Conservation (phyloP, 352 stramenopile genomes). For the Saprolegnia diclina region DNA sequence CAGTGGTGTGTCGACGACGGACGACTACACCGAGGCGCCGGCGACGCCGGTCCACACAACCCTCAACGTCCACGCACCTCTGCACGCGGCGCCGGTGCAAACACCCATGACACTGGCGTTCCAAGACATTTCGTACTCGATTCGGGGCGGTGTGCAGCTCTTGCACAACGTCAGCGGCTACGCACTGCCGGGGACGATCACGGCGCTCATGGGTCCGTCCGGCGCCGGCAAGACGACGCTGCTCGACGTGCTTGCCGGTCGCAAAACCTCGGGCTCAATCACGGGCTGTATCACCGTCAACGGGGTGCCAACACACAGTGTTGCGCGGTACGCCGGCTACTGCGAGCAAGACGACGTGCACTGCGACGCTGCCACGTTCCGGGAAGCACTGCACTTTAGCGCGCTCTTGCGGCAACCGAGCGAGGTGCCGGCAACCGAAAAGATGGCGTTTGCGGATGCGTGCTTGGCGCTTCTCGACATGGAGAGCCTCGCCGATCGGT, state of each 20-base stretch:
- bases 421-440: slow-evolving; percentile 30
- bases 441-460: slow-evolving; percentile 40
- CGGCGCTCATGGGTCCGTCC: slow-evolving; percentile 36
- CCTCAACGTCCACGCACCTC: not conserved
- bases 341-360: slow-evolving; percentile 29
- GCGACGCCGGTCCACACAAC: not conserved
- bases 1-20: not conserved
- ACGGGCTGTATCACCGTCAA: slow-evolving; percentile 68
- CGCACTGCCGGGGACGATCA: slow-evolving; percentile 31
- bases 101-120: slow-evolving; percentile 27
- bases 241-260: slow-evolving; percentile 80
- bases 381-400: slow-evolving; percentile 21
- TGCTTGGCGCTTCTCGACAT: slow-evolving; percentile 46
- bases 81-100: not conserved
- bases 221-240: slow-evolving; percentile 80
- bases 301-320: slow-evolving; percentile 43
- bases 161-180: slow-evolving; percentile 30
- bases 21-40: not conserved
- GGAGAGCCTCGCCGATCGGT: slow-evolving; percentile 32
- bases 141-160: slow-evolving; percentile 28
- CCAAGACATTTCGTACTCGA: slow-evolving; percentile 27
- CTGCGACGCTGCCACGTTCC: slow-evolving; percentile 28
- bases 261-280: slow-evolving; percentile 69
- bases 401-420: slow-evolving; percentile 29
- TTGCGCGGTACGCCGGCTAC: slow-evolving; percentile 17